A percentile compares a stretch with the other conserved stretches of the same genome.
Conservation (phyloP, 805 yeast genomes). For the Lipomyces oligophaga region DNA sequence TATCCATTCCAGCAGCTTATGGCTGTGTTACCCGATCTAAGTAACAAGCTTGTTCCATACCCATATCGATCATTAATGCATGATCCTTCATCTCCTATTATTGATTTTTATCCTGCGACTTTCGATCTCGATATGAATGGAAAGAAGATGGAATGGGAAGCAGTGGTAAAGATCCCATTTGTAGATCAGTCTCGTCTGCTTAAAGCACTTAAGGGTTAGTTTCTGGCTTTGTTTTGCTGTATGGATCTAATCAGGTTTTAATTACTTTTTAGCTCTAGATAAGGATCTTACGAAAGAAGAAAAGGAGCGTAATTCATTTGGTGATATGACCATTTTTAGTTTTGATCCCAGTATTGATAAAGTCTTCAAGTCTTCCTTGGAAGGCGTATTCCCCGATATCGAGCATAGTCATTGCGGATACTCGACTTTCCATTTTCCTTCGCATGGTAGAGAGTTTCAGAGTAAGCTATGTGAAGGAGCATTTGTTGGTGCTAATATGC, state of each 20-base stretch:
- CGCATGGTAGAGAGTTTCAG: constrained; percentile 38
- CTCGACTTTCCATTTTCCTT: constrained; percentile 50
- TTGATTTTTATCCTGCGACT: constrained; percentile 84
- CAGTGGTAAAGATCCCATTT: constrained; percentile 86
- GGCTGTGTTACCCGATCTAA: constrained; percentile 96
- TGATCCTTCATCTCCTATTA: constrained; percentile 78
- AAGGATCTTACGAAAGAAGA: constrained; percentile 65
- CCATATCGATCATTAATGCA: constrained; percentile 77
- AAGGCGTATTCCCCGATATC: constrained; percentile 71
- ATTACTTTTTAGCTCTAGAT: constrained; percentile 45
- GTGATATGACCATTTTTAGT: constrained; percentile 61
- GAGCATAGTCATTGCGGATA: constrained; percentile 77
- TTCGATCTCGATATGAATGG: constrained; percentile 91
- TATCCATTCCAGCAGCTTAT: constrained; percentile 91
- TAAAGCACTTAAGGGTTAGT: constrained; percentile 55
- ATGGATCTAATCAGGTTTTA: not conserved
- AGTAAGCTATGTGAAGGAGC: constrained; percentile 65
- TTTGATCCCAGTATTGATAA: constrained; percentile 72
- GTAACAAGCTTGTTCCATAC: constrained; percentile 70
- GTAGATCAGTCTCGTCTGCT: constrained; percentile 78
- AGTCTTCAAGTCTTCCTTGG: constrained; percentile 69
- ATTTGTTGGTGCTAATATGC: constrained; percentile 58
- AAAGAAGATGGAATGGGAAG: constrained; percentile 96
- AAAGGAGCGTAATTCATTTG: constrained; percentile 66
- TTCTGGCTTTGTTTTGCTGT: not conserved